phyloP scores from a whole-genome alignment of 1,284 basidiomycete species.

The Microbotryomycetes sp. region DNA sequence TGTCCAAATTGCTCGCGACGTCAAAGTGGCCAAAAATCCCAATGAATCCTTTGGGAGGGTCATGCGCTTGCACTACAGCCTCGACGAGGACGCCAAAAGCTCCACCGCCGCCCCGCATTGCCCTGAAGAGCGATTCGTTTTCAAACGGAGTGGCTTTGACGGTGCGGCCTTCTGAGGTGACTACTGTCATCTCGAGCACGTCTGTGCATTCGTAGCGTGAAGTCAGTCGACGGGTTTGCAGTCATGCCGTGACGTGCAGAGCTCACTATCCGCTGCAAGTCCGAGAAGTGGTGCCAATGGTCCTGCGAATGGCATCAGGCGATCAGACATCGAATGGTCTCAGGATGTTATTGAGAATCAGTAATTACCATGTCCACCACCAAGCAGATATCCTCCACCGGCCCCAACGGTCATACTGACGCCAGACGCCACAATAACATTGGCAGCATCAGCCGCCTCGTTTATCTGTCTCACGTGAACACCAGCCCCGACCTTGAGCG shows the following conservation, averaged over 20 bases:
- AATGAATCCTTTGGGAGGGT: constrained; percentile 24
- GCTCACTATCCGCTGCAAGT: constrained; percentile 16
- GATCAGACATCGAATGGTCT: too few species aligned
- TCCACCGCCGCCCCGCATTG: constrained; percentile 37
- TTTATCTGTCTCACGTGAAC: constrained; percentile 7
- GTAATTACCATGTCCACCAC: constrained; percentile 15
- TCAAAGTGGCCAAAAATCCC: constrained; percentile 17
- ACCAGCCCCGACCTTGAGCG: constrained; percentile 6
- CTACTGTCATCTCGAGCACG: constrained; percentile 19
- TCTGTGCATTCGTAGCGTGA: background rate
- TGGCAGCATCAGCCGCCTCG: constrained; percentile 13
- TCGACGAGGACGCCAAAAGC: constrained; percentile 37
- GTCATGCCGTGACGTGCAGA: background rate
- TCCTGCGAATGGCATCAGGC: background rate
- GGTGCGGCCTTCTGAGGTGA: constrained; percentile 4
- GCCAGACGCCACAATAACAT: constrained; percentile 10
- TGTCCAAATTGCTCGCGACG: background rate
- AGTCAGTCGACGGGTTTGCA: background rate
- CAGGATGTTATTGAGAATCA: background rate
- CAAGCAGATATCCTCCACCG: constrained; percentile 6
- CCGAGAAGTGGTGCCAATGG: constrained; percentile 11
- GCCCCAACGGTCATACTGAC: constrained; percentile 15
- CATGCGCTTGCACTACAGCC: constrained; percentile 32
- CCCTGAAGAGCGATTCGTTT: constrained; percentile 22
- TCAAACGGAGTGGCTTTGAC: constrained; percentile 6